Conservation (phyloP, 805 yeast genomes). For the Kluyveromyces aestuarii region DNA sequence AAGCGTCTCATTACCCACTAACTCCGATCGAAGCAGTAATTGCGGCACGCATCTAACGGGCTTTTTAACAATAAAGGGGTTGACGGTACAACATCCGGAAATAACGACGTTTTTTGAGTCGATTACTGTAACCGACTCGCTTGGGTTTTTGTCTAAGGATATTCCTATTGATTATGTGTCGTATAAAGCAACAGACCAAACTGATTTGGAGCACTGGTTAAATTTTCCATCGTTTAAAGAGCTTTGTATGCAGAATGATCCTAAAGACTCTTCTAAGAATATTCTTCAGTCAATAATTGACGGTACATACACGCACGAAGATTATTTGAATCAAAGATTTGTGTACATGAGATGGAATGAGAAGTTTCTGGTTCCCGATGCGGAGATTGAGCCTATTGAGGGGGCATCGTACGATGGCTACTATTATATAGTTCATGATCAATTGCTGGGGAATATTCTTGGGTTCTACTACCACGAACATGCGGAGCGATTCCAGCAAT, state of each 20-base stretch:
- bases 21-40: slow-evolving; percentile 20
- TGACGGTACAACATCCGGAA: slow-evolving; percentile 58
- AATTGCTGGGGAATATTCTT: slow-evolving; percentile 58
- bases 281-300: slow-evolving; percentile 12
- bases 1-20: slow-evolving; percentile 40
- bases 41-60: slow-evolving; percentile 38
- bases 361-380: slow-evolving; percentile 74
- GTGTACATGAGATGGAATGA: slow-evolving; percentile 96
- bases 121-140: slow-evolving; percentile 20
- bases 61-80: slow-evolving; percentile 55
- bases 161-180: slow-evolving; percentile 26
- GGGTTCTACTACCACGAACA: slow-evolving; percentile 78
- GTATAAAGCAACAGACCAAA: slow-evolving; percentile 56
- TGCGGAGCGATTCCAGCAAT: slow-evolving; percentile 70
- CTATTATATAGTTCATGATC: slow-evolving; percentile 79
- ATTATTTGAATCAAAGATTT: slow-evolving; percentile 35
- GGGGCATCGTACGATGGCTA: slow-evolving; percentile 88
- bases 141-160: slow-evolving; percentile 23
- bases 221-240: slow-evolving; percentile 41
- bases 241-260: slow-evolving; percentile 7
- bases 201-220: slow-evolving; percentile 60
- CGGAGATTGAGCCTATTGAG: slow-evolving; percentile 42
- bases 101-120: slow-evolving; percentile 67
- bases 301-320: slow-evolving; percentile 17
- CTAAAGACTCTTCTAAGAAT: slow-evolving; percentile 8